Conservation (phyloP, 441 rosid species). For the Adansonia gregorii region DNA sequence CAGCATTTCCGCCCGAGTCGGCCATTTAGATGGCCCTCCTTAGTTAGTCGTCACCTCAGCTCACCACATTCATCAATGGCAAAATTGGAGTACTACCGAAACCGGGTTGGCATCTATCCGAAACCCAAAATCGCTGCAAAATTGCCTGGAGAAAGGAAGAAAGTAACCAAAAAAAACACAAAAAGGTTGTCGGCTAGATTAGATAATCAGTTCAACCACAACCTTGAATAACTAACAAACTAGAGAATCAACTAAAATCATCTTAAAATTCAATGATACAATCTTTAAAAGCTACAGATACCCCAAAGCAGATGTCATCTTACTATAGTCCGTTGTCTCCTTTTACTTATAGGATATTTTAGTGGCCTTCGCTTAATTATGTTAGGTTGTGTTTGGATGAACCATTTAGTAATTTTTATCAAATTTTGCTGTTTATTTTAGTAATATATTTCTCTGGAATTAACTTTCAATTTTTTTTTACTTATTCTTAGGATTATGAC, state of each 20-base stretch:
- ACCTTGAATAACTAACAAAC: constrained; percentile 30
- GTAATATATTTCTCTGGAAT: background rate
- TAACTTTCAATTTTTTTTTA: background rate
- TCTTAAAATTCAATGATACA: no score
- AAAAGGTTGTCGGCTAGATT: constrained; percentile 70
- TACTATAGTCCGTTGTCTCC: no score
- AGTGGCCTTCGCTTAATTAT: background rate
- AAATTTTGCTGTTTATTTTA: background rate
- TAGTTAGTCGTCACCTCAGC: background rate
- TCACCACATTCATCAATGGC: background rate
- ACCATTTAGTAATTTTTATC: background rate
- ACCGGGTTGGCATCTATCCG: background rate
- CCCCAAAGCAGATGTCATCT: no score
- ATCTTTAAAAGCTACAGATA: no score
- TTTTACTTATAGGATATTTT: no score
- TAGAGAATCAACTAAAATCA: constrained; percentile 43
- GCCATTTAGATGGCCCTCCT: background rate
- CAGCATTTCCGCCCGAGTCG: background rate
- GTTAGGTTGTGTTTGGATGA: no score
- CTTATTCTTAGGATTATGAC: background rate
- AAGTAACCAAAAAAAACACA: background rate
- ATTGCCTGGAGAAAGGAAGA: background rate
- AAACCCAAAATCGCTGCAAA: background rate
- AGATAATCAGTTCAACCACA: constrained; percentile 23
- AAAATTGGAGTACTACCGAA: background rate